Conservation (phyloP, 2,329 filamentous ascomycete genomes). For the Penicillium sp. region DNA sequence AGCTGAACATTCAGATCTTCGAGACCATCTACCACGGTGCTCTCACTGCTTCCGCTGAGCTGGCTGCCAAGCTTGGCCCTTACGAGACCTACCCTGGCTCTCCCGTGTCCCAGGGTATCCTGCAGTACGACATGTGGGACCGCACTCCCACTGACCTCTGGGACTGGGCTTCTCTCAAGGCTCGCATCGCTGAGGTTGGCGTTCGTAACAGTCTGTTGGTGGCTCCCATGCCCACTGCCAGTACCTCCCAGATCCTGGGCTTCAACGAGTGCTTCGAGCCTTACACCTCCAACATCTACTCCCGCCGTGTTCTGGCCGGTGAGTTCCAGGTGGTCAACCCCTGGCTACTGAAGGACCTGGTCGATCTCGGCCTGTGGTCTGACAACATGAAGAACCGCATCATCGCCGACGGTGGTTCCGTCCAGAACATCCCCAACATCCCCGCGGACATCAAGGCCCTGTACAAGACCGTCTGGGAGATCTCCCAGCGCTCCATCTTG, state of each 20-base stretch:
- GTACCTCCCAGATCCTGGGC: slow-evolving; percentile 94
- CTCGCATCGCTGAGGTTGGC: slow-evolving; percentile 88
- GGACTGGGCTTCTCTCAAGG: slow-evolving; percentile 92
- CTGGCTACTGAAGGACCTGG: slow-evolving; percentile 96
- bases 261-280: slow-evolving; percentile 99
- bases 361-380: slow-evolving; percentile 97
- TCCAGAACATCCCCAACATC: slow-evolving; percentile 97
- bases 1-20: slow-evolving; percentile 97
- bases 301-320: slow-evolving; percentile 92
- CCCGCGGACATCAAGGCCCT: slow-evolving; percentile 92
- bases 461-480: slow-evolving; percentile 99
- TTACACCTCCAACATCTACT: slow-evolving; percentile 99
- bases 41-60: slow-evolving; percentile 82
- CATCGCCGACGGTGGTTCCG: slow-evolving; percentile 92
- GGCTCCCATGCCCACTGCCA: slow-evolving; percentile 97
- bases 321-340: slow-evolving; percentile 99
- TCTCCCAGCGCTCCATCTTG: slow-evolving; percentile 90
- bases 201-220: slow-evolving; percentile 94
- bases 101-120: slow-evolving; percentile 89
- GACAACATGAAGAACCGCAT: slow-evolving; percentile 99
- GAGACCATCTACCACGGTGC: slow-evolving; percentile 99
- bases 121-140: slow-evolving; percentile 99
- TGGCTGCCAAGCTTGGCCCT: slow-evolving; percentile 79
- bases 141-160: slow-evolving; percentile 91
- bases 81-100: slow-evolving; percentile 93